A percentile compares a stretch with the other conserved stretches of the same genome.
Evolutionary conservation across 2,329 filamentous ascomycete genomes (phyloP).

Genomic region (Paracoccidioides lutzii): DNA sequence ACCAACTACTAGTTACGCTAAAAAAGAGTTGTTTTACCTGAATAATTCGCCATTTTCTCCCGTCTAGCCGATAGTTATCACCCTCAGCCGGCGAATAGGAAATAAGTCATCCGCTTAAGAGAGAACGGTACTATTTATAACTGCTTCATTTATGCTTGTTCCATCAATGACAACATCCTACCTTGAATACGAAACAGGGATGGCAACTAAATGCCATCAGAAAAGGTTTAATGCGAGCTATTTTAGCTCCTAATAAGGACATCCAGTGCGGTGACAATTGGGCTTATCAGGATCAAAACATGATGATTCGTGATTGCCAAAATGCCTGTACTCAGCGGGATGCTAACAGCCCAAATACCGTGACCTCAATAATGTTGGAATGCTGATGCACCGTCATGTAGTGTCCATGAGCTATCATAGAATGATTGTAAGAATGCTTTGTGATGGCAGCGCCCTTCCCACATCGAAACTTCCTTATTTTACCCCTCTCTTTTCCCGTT

Average conservation of each 20-base stretch:
- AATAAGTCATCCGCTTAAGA: neutral
- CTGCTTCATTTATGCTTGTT: neutral
- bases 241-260: constrained; percentile 13
- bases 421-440: constrained; percentile 7
- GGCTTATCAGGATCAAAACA: constrained; percentile 13
- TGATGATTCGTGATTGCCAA: constrained; percentile 16
- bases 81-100: neutral
- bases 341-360: constrained; percentile 13
- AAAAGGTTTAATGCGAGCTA: constrained; percentile 12
- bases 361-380: constrained; percentile 14
- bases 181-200: constrained; percentile 13
- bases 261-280: constrained; percentile 10
- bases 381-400: constrained; percentile 12
- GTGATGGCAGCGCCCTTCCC: neutral
- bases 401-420: constrained; percentile 15
- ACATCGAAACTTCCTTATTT: neutral
- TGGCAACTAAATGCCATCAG: constrained; percentile 17
- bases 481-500: neutral
- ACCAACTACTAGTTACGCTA: constrained; percentile 4
- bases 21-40: neutral
- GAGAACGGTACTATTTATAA: neutral
- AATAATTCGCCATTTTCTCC: neutral
- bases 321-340: constrained; percentile 14
- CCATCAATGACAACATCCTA: constrained; percentile 7
- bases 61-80: neutral